Evolutionary conservation across 345 rosid species (phyloP).

Genomic region (Syzygium aromaticum): DNA sequence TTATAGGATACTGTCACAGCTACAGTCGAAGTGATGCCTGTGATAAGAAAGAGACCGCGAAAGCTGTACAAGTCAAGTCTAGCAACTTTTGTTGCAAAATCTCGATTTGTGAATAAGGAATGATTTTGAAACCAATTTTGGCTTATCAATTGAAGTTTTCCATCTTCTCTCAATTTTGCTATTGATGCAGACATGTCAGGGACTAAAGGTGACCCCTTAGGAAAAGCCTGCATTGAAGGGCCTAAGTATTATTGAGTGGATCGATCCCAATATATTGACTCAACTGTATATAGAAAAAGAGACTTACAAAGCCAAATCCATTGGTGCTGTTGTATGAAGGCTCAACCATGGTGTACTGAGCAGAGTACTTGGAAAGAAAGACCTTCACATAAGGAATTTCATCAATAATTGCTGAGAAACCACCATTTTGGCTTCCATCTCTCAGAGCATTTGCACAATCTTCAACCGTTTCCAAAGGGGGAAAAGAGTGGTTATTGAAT

Average conservation of each 20-base stretch:
- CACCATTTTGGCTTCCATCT: constrained; percentile 3
- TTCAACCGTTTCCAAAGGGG: neutral
- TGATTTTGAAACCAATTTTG: constrained; percentile 3
- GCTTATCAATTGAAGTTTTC: constrained; percentile 7
- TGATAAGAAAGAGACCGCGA: constrained; percentile 23
- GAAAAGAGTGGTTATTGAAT: neutral
- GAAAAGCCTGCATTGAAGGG: constrained; percentile 16
- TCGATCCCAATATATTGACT: neutral
- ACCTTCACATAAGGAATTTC: constrained; percentile 36
- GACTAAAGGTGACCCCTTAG: constrained; percentile 16
- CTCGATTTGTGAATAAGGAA: neutral
- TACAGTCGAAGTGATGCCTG: constrained; percentile 9
- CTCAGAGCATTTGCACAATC: constrained; percentile 22
- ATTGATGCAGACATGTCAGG: constrained; percentile 20
- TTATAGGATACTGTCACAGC: constrained; percentile 5
- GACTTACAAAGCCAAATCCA: constrained; percentile 28
- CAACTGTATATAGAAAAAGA: neutral
- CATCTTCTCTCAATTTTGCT: constrained; percentile 17
- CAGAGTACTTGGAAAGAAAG: constrained; percentile 28
- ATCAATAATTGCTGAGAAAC: constrained; percentile 20
- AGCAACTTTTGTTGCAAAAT: neutral
- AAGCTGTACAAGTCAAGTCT: constrained; percentile 7
- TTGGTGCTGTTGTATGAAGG: constrained; percentile 5
- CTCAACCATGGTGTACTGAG: constrained; percentile 13
- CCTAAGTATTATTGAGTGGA: neutral